Conservation (phyloP, 768 basidiomycete genomes). For the Botryobasidium botryosum region DNA sequence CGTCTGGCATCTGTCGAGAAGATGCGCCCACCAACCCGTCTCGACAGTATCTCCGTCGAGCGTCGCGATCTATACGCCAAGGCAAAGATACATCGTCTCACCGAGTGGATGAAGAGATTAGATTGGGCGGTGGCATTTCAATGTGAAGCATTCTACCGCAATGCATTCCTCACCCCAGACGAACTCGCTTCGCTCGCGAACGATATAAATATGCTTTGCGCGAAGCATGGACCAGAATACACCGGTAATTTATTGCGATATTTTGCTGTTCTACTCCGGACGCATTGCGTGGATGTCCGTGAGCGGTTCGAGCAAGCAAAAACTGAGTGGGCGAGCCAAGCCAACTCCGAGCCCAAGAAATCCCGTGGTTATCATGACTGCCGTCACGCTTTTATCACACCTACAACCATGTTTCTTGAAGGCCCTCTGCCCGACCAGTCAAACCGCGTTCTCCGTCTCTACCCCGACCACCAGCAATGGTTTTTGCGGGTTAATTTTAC, state of each 20-base stretch:
- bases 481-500: constrained; percentile 8
- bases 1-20: constrained; percentile 24
- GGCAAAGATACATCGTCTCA: constrained; percentile 31
- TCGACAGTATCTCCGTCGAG: constrained; percentile 31
- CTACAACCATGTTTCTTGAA: constrained; percentile 1
- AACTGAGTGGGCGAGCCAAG: background rate
- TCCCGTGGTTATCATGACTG: background rate
- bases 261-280: no score
- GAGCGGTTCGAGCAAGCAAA: background rate
- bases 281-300: no score
- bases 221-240: background rate
- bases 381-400: background rate
- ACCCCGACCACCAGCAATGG: constrained; percentile 1
- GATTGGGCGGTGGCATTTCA: constrained; percentile 63
- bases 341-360: background rate
- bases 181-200: constrained; percentile 24
- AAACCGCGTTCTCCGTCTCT: constrained; percentile 6
- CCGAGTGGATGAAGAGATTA: constrained; percentile 28
- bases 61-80: constrained; percentile 33
- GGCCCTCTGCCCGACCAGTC: constrained; percentile 6
- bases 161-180: constrained; percentile 40
- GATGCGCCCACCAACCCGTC: constrained; percentile 19
- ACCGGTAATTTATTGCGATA: background rate
- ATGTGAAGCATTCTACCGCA: constrained; percentile 49
- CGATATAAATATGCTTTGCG: background rate